These are phyloP conservation scores for Macrotyloma uniflorum DNA, from an alignment of 306 rosid species.

Conservation along the genomic window DNA sequence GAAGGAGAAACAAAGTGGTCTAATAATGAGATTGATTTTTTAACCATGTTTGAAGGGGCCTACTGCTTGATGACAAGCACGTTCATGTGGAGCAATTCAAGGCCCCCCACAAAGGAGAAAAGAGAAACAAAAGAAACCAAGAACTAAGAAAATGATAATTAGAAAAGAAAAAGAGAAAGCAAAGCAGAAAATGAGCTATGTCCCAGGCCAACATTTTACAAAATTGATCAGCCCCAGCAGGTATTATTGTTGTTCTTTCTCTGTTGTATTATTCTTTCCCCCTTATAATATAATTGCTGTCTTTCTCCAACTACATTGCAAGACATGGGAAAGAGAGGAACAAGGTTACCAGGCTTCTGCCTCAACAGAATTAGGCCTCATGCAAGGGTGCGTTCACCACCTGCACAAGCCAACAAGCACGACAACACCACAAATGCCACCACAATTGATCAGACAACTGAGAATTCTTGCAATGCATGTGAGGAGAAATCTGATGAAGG, in stretches of 20 bases:
- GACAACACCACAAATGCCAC: conserved; percentile 27
- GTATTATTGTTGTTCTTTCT: conserved; percentile 21
- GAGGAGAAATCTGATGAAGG: conserved; percentile 47
- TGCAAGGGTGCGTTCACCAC: conserved; percentile 77
- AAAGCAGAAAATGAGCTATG: conserved; percentile 46
- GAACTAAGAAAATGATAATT: conserved; percentile 45
- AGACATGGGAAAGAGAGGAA: conserved; percentile 78
- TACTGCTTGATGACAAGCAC: conserved; percentile 80
- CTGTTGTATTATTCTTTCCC: conserved; percentile 24
- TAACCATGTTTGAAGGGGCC: conserved; percentile 53
- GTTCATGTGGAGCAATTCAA: conserved; percentile 55
- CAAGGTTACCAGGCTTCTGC: conserved; percentile 78
- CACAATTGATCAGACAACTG: conserved; percentile 36
- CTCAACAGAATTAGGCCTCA: conserved; percentile 88
- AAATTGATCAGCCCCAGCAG: conserved; percentile 39
- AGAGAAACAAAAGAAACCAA: conserved; percentile 39
- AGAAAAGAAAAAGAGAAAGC: conserved; percentile 48
- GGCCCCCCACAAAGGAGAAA: conserved; percentile 49
- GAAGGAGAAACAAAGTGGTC: conserved; percentile 44
- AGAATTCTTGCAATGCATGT: conserved; percentile 21
- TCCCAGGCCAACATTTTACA: conserved; percentile 46
- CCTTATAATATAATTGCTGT: conserved; percentile 44
- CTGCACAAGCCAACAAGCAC: conserved; percentile 60
- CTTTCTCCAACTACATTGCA: conserved; percentile 29
- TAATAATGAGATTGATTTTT: conserved; percentile 43